Base-by-base conservation (phyloP, 2,329 filamentous ascomycete genomes). In the Periconia macrospinosa region DNA sequence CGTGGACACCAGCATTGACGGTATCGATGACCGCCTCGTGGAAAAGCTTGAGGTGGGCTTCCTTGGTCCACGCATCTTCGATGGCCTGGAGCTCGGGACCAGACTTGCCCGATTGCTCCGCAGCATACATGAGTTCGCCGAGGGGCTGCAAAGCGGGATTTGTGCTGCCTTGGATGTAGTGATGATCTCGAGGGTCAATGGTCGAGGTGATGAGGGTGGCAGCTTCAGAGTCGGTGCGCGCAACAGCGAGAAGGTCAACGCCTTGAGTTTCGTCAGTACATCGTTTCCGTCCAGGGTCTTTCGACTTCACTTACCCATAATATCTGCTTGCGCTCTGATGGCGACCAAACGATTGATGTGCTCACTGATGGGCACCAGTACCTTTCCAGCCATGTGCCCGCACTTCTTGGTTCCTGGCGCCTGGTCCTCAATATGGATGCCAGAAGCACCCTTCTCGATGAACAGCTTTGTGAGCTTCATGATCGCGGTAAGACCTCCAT, bases 391-490 rank as follows among this genome's bases (percentile, higher is more conserved):
- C 94, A 97, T 97, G 79, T 97, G 94, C 59, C 94, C 94, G 75
- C 94, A 99, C 85, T 99, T 99, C 86, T 99, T 99, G 47, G 94
- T 97, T 50, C 94, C 94, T 2, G 94, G 93, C 3, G 94, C 93
- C 78, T 97, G 94, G 75, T 99, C 94, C 78, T 99, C 94, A 65
- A 99, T 97, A 78, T 99, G 94, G 69, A 99, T 97, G 62, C 94
- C 94, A 41, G 94, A 94, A 44, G 94, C 94, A 66, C 94, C 94
- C 76, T 92, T 92, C 81, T 99, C 94, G 61, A 97, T 79, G 75
- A 99, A 97, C 53, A 97, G 85, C 83, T 97, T 97, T 60, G 94
- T 97, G 66, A 99, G 86, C 83, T 97, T 99, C 94, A 99, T 97
- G 67, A 97, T 89, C 52, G 94, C 94, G n/a, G 94, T 97, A 58